A percentile compares a stretch with the other conserved stretches of the same genome.
These are phyloP conservation scores for Globisporangium paroecandrum DNA, from an alignment of 352 stramenopile species.

Conservation along the genomic window DNA sequence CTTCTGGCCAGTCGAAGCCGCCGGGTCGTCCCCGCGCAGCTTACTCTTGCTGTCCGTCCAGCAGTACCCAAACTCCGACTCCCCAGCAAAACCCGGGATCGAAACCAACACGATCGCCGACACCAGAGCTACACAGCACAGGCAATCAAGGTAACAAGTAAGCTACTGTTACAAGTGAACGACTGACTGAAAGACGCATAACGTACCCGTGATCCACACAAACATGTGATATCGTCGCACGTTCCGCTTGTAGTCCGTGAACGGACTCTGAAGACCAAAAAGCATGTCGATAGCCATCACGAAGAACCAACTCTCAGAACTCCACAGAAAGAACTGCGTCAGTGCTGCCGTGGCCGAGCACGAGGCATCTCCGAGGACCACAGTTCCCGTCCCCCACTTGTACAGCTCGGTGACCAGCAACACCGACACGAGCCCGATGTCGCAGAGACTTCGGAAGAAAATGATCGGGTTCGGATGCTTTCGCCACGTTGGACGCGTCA, in stretches of 20 bases:
- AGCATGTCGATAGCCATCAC: conserved; percentile 89
- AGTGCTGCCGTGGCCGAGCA: conserved; percentile 68
- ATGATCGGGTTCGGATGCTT: conserved; percentile 88
- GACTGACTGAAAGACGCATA: neutral
- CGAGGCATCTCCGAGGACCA: conserved; percentile 34
- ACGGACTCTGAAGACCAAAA: conserved; percentile 80
- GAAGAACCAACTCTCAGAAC: conserved; percentile 86
- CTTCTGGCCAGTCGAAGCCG: conserved; percentile 25
- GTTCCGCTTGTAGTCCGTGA: conserved; percentile 87
- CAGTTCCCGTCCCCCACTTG: conserved; percentile 51
- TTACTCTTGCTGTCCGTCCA: conserved; percentile 78
- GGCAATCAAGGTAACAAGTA: neutral
- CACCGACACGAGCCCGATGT: conserved; percentile 77
- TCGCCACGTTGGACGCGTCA: conserved; percentile 70
- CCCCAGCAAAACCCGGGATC: conserved; percentile 62
- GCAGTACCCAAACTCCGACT: conserved; percentile 84
- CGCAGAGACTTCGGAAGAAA: conserved; percentile 81
- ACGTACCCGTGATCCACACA: conserved; percentile 70
- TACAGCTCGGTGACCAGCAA: conserved; percentile 78
- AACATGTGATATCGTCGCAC: conserved; percentile 81
- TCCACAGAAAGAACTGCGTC: conserved; percentile 87
- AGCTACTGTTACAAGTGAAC: neutral
- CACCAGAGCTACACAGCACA: conserved; percentile 38
- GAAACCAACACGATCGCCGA: conserved; percentile 70
- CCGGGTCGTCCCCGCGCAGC: conserved; percentile 25